Evolutionary conservation across 139 green algal genomes (phyloP), one percentile per base, ranked within the genome.

Genomic region (Pleodorina starrii): DNA sequence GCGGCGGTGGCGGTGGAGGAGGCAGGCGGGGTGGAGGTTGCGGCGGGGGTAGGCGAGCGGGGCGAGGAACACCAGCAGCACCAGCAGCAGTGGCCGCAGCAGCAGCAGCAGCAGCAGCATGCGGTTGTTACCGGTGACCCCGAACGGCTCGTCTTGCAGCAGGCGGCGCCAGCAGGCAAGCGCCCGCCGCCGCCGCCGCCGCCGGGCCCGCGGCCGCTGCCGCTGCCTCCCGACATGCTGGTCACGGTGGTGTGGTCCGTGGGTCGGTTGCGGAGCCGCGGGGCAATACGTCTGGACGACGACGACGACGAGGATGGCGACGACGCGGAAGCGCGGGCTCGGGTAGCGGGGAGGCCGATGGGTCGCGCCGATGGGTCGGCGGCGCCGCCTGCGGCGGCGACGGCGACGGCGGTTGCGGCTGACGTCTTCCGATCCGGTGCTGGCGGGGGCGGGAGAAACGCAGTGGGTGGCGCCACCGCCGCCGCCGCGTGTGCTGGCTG

Each of bases 191-290:
- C n/a, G 12, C 63, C 63, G 63, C 63, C 10, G 63, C 63, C n/a
- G 63, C 32, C 12, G 35, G 19, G 14, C 38, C 68, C 21, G 14
- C 68, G n/a, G 63, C 29, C 72, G 14, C 68, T 36, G 63, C 29
- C 72, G 72, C 10, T 85, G 78, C 35, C 78, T 3, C 78, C 78
- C 9, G 54, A 72, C 32, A 46, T 85, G 21, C 38, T 85, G 51
- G 19, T 50, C 14, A 73, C 78, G 1, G 21, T 73, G 51, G 14
- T 85, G 36, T 85, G 78, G 78, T 73, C 78, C 51, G 78, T 85
- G 78, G 78, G 78, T 4, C 78, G 78, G 1, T 59, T 85, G 78
- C 40, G 38, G 35, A 71, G 35, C 51, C 19, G 46, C 5, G 44
- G 46, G 9, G 72, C 42, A 36, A 38, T 80, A 1, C 72, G 2